Evolutionary conservation across 257 asterid species (phyloP).

Genomic region (Rehmannia glutinosa): DNA sequence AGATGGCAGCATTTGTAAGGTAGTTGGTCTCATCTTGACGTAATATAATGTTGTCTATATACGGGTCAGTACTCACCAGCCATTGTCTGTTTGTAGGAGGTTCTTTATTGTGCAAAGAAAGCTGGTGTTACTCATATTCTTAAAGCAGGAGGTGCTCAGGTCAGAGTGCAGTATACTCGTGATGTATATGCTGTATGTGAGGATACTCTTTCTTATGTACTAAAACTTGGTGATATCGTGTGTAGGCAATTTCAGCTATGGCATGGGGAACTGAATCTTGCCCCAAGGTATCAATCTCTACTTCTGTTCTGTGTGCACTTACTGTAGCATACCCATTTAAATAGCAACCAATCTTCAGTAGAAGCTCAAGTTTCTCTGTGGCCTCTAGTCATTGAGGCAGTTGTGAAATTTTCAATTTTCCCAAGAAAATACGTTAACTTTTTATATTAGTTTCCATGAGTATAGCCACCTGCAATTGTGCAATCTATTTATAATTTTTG

Average conservation of each 20-base stretch:
- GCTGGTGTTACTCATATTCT: slow-evolving; percentile 98
- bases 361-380: neutral
- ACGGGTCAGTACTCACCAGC: slow-evolving; percentile 19
- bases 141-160: slow-evolving; percentile 99
- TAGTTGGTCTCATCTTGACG: slow-evolving; percentile 27
- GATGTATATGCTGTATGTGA: neutral
- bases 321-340: neutral
- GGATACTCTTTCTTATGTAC: slow-evolving; percentile 6
- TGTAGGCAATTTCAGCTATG: slow-evolving; percentile 96
- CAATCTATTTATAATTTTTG: neutral
- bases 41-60: neutral
- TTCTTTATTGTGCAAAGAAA: slow-evolving; percentile 94
- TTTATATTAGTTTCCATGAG: neutral
- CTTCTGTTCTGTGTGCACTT: neutral
- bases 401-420: neutral
- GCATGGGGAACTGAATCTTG: slow-evolving; percentile 99
- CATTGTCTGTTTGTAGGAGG: slow-evolving; percentile 54
- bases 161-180: slow-evolving; percentile 19
- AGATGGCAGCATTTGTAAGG: slow-evolving; percentile 95
- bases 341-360: neutral
- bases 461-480: neutral
- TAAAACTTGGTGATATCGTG: slow-evolving; percentile 6
- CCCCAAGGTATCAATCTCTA: slow-evolving; percentile 64
- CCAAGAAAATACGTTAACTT: neutral
- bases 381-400: neutral